These are phyloP conservation scores for Larix kaempferi DNA, from an alignment of 75 land plant species.

Conservation along the genomic window DNA sequence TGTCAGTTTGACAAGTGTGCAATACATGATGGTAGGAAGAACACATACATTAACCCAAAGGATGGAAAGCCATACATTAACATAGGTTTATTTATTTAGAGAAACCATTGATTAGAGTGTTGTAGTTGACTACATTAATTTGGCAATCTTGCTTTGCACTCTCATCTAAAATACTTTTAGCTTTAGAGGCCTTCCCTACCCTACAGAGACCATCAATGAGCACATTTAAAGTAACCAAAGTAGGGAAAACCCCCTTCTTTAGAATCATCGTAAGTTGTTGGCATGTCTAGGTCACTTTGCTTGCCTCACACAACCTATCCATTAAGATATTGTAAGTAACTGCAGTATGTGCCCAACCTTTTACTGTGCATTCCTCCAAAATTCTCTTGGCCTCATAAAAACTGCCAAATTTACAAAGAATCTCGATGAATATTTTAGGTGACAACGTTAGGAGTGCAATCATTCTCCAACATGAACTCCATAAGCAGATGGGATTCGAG, in stretches of 20 bases:
- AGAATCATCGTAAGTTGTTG: slow-evolving; percentile 3
- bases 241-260: neutral
- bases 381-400: slow-evolving; percentile 9
- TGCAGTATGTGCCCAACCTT: slow-evolving; percentile 16
- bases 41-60: no score
- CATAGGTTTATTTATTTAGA: neutral
- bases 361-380: slow-evolving; percentile 4
- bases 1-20: no score
- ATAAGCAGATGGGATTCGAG: slow-evolving; percentile 40
- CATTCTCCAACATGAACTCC: slow-evolving; percentile 29
- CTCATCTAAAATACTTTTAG: slow-evolving; percentile 9
- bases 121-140: slow-evolving; percentile 10
- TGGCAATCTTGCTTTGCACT: slow-evolving; percentile 6
- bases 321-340: slow-evolving; percentile 15
- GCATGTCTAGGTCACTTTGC: slow-evolving; percentile 9
- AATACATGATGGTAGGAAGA: no score
- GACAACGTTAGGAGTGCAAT: slow-evolving; percentile 28
- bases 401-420: slow-evolving; percentile 9
- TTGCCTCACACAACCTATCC: slow-evolving; percentile 17
- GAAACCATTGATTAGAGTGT: slow-evolving; percentile 19
- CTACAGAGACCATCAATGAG: slow-evolving; percentile 18
- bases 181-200: slow-evolving; percentile 6
- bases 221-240: slow-evolving; percentile 10
- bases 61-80: no score
- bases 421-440: slow-evolving; percentile 20